These are phyloP conservation scores for Candida broadrunensis DNA, from an alignment of 805 yeast species.

Conservation along the genomic window DNA sequence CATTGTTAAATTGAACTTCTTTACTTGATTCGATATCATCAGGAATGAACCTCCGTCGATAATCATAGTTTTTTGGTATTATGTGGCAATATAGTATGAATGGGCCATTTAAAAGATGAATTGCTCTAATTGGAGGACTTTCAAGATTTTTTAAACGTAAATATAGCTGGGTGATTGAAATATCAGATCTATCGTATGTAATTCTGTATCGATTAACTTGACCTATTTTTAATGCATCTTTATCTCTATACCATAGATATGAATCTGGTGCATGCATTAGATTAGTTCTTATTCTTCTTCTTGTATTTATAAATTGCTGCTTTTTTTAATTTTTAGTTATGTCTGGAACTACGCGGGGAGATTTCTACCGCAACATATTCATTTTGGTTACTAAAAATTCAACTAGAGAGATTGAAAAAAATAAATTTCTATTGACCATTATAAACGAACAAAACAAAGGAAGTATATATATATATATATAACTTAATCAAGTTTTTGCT, in stretches of 20 bases:
- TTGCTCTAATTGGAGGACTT: constrained; percentile 33
- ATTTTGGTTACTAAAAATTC: too few relatives aligned
- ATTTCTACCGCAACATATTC: too few relatives aligned
- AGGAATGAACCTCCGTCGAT: constrained; percentile 20
- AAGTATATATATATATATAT: too few relatives aligned
- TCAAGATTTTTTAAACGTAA: constrained; percentile 40
- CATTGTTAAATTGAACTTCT: constrained; percentile 36
- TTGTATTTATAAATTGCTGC: too few relatives aligned
- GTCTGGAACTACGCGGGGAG: too few relatives aligned
- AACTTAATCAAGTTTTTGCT: constrained; percentile 3
- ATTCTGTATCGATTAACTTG: constrained; percentile 35
- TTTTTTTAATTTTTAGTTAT: too few relatives aligned
- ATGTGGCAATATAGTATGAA: constrained; percentile 44
- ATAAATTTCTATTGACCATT: too few relatives aligned
- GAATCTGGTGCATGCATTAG: constrained; percentile 8
- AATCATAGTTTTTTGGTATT: constrained; percentile 33
- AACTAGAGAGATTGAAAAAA: too few relatives aligned
- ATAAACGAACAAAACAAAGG: too few relatives aligned
- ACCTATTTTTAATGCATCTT: constrained; percentile 32
- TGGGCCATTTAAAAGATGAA: constrained; percentile 42
- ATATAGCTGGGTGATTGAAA: constrained; percentile 17
- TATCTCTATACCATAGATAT: constrained; percentile 35
- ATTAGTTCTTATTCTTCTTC: too few relatives aligned
- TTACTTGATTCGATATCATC: constrained; percentile 14
- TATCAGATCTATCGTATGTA: constrained; percentile 19